These are phyloP conservation scores for Phyllosticta capitalensis DNA, from an alignment of 2,329 filamentous ascomycete genomes.

Conservation along the genomic window DNA sequence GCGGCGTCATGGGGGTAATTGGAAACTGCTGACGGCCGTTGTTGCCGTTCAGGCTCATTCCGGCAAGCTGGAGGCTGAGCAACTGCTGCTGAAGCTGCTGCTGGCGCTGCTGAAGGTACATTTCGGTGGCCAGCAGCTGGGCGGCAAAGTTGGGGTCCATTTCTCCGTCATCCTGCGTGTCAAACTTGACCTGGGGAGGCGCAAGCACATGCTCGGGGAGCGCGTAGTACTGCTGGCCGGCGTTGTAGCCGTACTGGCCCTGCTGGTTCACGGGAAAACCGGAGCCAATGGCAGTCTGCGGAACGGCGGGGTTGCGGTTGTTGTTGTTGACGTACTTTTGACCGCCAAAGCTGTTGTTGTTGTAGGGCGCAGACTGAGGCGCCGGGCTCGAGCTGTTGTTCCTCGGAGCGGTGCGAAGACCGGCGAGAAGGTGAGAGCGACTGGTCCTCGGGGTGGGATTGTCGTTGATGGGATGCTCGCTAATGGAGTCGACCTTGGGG, in stretches of 20 bases:
- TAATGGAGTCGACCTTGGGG: slow-evolving; percentile 57
- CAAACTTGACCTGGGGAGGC: slow-evolving; percentile 68
- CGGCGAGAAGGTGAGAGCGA: slow-evolving; percentile 87
- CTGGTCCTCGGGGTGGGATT: slow-evolving; percentile 84
- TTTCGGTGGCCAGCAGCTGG: slow-evolving; percentile 80
- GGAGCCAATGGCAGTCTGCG: slow-evolving; percentile 50
- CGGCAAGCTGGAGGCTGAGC: slow-evolving; percentile 70
- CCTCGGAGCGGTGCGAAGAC: slow-evolving; percentile 88
- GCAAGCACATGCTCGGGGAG: slow-evolving; percentile 78
- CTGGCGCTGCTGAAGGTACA: slow-evolving; percentile 89
- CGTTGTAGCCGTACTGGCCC: slow-evolving; percentile 36
- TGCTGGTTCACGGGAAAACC: slow-evolving; percentile 39
- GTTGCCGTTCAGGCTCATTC: slow-evolving; percentile 53
- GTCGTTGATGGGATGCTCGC: slow-evolving; percentile 44
- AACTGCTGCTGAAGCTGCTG: slow-evolving; percentile 92
- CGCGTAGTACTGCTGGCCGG: slow-evolving; percentile 52
- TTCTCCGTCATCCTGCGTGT: slow-evolving; percentile 56
- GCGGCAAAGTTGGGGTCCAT: slow-evolving; percentile 83
- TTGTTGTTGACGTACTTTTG: slow-evolving; percentile 21
- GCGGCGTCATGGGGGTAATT: slow-evolving; percentile 44
- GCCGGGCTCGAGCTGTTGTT: slow-evolving; percentile 58
- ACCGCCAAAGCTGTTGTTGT: slow-evolving; percentile 40
- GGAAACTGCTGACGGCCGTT: slow-evolving; percentile 36
- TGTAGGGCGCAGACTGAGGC: slow-evolving; percentile 54
- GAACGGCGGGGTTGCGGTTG: slow-evolving; percentile 36